Percentiles rank a stretch among this genome's conserved stretches.
Evolutionary conservation across 176 grass and related monocot genomes (phyloP).

Genomic region (Metroxylon sagu): DNA sequence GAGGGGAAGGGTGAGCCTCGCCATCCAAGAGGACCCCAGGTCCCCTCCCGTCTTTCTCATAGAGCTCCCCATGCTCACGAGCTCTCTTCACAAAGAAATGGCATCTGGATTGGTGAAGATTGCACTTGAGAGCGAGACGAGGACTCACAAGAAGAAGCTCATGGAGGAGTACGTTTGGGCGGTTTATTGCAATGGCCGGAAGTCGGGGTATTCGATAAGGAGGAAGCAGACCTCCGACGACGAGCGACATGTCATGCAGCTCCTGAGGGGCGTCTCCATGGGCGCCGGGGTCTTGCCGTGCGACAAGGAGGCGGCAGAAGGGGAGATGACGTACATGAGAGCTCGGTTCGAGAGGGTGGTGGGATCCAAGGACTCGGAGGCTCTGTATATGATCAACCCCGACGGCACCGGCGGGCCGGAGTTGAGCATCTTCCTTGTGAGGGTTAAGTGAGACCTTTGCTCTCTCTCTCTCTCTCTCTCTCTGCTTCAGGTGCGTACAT

Average conservation of each 20-base stretch:
- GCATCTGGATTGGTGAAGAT: constrained; percentile 65
- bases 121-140: constrained; percentile 89
- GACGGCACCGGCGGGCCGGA: constrained; percentile 27
- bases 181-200: constrained; percentile 89
- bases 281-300: constrained; percentile 87
- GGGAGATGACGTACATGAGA: constrained; percentile 86
- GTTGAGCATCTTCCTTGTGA: constrained; percentile 92
- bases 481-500: too few species aligned
- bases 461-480: not conserved
- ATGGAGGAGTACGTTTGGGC: constrained; percentile 96
- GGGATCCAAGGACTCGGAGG: constrained; percentile 90
- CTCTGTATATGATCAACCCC: constrained; percentile 97
- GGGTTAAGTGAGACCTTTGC: constrained; percentile 50
- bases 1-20: constrained; percentile 57
- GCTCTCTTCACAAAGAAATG: constrained; percentile 81
- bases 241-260: constrained; percentile 71
- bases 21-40: constrained; percentile 90
- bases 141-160: constrained; percentile 54
- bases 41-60: constrained; percentile 72
- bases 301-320: constrained; percentile 60
- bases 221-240: constrained; percentile 74
- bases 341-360: constrained; percentile 87
- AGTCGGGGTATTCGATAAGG: constrained; percentile 81
- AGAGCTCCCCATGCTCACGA: constrained; percentile 73
- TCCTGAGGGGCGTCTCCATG: constrained; percentile 86